These are phyloP conservation scores for Trichoderma afroharzianum DNA, from an alignment of 2,329 filamentous ascomycete species.

Conservation along the genomic window DNA sequence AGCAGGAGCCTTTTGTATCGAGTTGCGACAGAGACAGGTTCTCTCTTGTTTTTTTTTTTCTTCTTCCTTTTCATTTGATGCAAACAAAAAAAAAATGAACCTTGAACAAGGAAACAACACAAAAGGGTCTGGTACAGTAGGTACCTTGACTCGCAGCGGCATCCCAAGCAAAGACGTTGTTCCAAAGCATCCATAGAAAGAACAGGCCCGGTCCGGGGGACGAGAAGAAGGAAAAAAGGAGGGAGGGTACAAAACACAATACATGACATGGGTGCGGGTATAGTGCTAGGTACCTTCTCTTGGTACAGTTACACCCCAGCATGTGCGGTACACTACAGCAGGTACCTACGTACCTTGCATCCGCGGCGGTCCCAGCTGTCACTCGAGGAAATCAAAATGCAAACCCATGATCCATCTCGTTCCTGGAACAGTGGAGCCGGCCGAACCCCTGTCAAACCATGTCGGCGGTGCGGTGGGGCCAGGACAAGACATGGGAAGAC, in stretches of 20 bases:
- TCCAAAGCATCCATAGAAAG: neutral
- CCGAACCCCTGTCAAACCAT: neutral
- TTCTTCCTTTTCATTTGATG: neutral
- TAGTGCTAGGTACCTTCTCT: too few species aligned
- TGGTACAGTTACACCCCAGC: neutral
- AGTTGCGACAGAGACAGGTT: neutral
- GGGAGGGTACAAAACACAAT: neutral
- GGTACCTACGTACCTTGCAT: neutral
- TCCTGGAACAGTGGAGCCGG: conserved; percentile 18
- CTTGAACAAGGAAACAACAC: conserved; percentile 14
- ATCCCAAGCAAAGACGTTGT: neutral
- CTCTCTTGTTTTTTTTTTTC: neutral
- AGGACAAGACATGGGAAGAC: neutral
- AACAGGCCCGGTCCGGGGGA: conserved; percentile 5
- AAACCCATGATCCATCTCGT: conserved; percentile 4
- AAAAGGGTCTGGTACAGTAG: conserved; percentile 14
- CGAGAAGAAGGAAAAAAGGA: neutral
- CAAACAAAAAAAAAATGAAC: conserved; percentile 17
- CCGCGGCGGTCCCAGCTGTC: conserved; percentile 4
- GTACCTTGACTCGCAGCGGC: conserved; percentile 2
- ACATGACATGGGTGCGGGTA: neutral
- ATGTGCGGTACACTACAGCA: neutral
- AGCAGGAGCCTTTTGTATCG: conserved; percentile 1
- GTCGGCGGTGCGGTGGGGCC: neutral
- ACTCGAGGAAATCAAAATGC: neutral